These are phyloP conservation scores for Ophiosphaerella narmari DNA, from an alignment of 2,329 filamentous ascomycete genomes.

Conservation along the genomic window DNA sequence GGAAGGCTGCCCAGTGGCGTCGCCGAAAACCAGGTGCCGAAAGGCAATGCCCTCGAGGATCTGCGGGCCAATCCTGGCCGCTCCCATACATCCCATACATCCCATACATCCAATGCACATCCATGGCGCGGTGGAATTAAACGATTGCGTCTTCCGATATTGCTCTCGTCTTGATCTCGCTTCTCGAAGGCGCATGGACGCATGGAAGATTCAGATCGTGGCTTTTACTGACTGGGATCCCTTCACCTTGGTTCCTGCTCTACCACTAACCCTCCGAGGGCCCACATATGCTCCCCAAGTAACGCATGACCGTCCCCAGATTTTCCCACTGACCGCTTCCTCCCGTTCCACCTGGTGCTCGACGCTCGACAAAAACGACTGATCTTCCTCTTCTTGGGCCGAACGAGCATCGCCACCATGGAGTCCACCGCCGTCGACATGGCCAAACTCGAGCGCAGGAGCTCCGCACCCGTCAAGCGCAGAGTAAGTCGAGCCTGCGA, in stretches of 20 bases:
- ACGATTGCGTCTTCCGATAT: constrained; percentile 39
- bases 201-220: constrained; percentile 45
- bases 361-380: not conserved
- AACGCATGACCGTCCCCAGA: constrained; percentile 43
- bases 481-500: constrained; percentile 93
- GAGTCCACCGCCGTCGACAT: constrained; percentile 31
- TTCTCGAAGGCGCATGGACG: constrained; percentile 46
- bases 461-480: constrained; percentile 71
- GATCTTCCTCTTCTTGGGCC: too few relatives aligned
- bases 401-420: constrained; percentile 21
- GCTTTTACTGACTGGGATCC: constrained; percentile 33
- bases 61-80: constrained; percentile 32
- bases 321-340: constrained; percentile 30
- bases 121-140: constrained; percentile 29
- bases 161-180: constrained; percentile 40
- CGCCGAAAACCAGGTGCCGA: constrained; percentile 10
- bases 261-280: constrained; percentile 35
- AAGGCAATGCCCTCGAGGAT: constrained; percentile 20
- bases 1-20: constrained; percentile 1
- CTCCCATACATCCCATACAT: too few relatives aligned
- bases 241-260: constrained; percentile 1
- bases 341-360: constrained; percentile 13
- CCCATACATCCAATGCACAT: constrained; percentile 12
- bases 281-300: constrained; percentile 43
- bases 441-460: constrained; percentile 38